Evolutionary conservation across 768 basidiomycete genomes (phyloP), one percentile per base, ranked within the genome.

Genomic region (Suillus variegatus): DNA sequence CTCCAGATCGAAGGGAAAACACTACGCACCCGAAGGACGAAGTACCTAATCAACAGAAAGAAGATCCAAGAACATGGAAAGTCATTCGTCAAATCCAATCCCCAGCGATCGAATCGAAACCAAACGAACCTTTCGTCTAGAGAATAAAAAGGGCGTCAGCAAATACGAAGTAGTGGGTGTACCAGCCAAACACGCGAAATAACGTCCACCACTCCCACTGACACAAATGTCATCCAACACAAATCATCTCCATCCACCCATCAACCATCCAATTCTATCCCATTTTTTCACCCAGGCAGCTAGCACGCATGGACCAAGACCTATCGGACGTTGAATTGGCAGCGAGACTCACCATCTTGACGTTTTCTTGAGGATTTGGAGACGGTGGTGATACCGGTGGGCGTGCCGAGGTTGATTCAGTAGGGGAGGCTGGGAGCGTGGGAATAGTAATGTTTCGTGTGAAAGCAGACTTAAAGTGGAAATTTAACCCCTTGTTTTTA

Each of bases 1-100:
- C 40, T 43, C n/a, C n/a, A 46, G 18, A 54, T 60, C 9, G 25
- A 43, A 38, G 25, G 40, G 20, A 32, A 58, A 61, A 54, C 20
- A 38, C 16, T 56, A 90, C 92, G 78, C 76, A 94, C 92, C 92
- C 93, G 79, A 96, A 96, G 77, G 95, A 95, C 79, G 95, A 95
- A 77, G 95, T 96, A 89, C 95, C 94, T 93, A 78, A 69, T 74
- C 75, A 71, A n/a, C 63, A 25, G 6, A 36, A 61, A 43, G 58
- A 36, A 36, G 25, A 14, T 20, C 43, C 61, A 36, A 44, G 18
- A 52, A 20, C 54, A 51, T n/a, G n/a, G n/a, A 64, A 56, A 43
- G 67, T 63, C 52, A 73, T 71, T 68, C 69, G 55, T 68, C 62
- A 41, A 62, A 64, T 8, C 54, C 25, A 35, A 52, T 20, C 40